Conservation (phyloP, 139 green algal genomes). For the Micromonas pusilla region DNA sequence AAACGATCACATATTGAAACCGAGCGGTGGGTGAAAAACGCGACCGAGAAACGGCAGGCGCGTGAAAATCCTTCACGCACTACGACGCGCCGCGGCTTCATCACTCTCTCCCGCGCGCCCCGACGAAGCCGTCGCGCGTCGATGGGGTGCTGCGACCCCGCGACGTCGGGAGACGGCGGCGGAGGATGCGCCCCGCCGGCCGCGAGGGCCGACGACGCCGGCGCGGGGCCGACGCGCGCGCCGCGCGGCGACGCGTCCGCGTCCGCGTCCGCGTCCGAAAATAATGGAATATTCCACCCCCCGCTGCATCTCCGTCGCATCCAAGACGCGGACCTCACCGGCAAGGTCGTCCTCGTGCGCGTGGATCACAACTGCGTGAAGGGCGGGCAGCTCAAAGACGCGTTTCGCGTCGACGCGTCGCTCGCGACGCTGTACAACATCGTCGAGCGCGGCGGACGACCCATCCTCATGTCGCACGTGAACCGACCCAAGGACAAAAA, state of each 20-base stretch:
- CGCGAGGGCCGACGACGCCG: too few species aligned
- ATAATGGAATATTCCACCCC: too few species aligned
- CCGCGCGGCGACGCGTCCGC: background rate
- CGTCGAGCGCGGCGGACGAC: constrained; percentile 32
- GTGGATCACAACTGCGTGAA: constrained; percentile 28
- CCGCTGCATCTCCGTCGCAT: background rate
- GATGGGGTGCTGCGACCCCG: too few species aligned
- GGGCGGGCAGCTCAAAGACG: background rate
- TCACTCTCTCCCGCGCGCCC: too few species aligned
- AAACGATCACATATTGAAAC: too few species aligned
- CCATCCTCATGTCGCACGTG: constrained; percentile 44
- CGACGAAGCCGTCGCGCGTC: too few species aligned
- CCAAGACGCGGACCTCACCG: constrained; percentile 17
- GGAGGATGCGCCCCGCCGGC: too few species aligned
- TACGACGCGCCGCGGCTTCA: too few species aligned
- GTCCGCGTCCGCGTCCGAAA: background rate
- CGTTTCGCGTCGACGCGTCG: background rate
- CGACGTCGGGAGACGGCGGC: too few species aligned
- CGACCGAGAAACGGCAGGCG: too few species aligned
- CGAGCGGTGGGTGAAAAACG: too few species aligned
- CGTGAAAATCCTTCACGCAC: too few species aligned
- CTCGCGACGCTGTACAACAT: constrained; percentile 35
- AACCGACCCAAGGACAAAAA: constrained; percentile 35
- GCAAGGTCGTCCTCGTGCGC: constrained; percentile 28
- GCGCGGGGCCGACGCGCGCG: background rate